Percentiles rank a stretch among this genome's conserved stretches.
Evolutionary conservation across 2,329 filamentous ascomycete species (phyloP).

Genomic region (Colletotrichum plurivorum): DNA sequence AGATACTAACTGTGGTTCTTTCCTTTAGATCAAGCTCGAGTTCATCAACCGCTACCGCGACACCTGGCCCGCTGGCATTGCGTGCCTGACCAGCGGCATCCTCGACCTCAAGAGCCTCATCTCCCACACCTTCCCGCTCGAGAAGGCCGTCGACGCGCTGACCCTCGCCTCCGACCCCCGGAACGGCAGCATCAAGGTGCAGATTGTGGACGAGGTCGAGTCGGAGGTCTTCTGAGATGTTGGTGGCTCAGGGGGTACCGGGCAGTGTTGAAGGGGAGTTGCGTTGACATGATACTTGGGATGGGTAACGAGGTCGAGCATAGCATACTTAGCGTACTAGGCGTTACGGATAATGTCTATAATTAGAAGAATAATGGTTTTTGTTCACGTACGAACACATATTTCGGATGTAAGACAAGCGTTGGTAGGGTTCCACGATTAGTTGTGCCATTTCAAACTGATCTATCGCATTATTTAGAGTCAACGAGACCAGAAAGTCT

Average conservation of each 20-base stretch:
- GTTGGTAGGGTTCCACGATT: too few species aligned
- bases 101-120: slow-evolving; percentile 74
- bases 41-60: slow-evolving; percentile 81
- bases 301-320: slow-evolving; percentile 4
- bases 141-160: slow-evolving; percentile 70
- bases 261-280: background rate
- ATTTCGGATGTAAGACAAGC: too few species aligned
- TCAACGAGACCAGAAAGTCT: too few species aligned
- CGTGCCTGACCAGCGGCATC: slow-evolving; percentile 70
- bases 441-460: too few species aligned
- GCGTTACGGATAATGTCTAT: slow-evolving; percentile 23
- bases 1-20: background rate
- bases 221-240: slow-evolving; percentile 25
- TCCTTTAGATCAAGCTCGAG: slow-evolving; percentile 71
- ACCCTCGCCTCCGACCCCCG: slow-evolving; percentile 50
- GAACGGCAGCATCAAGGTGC: slow-evolving; percentile 54
- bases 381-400: too few species aligned
- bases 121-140: slow-evolving; percentile 74
- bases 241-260: background rate
- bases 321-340: slow-evolving; percentile 10
- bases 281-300: background rate
- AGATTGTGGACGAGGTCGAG: slow-evolving; percentile 48
- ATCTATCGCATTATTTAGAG: too few species aligned
- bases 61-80: slow-evolving; percentile 78
- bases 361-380: background rate